Conservation (phyloP, 441 rosid species). For the Rhodomyrtus psidioides region DNA sequence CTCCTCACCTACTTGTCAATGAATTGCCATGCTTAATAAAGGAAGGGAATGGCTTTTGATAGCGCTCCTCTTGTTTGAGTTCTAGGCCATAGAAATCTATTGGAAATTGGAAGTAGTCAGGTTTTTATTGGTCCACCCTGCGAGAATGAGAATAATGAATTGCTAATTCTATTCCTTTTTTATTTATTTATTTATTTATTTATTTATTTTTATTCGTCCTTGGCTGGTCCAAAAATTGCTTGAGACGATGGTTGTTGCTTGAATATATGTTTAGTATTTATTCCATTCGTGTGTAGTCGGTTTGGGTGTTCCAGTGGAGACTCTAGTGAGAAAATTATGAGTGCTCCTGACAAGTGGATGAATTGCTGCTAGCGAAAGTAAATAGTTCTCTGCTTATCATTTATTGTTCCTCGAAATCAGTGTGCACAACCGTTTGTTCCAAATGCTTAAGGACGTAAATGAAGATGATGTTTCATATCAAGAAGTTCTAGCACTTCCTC, state of each 20-base stretch:
- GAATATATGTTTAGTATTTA: background rate
- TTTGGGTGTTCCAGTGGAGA: background rate
- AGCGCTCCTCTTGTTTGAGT: background rate
- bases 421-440: background rate
- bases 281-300: background rate
- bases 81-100: background rate
- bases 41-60: background rate
- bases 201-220: background rate
- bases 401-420: background rate
- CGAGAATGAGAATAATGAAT: background rate
- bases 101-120: background rate
- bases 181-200: too few relatives aligned
- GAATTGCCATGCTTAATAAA: background rate
- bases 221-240: background rate
- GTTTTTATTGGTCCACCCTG: background rate
- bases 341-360: background rate
- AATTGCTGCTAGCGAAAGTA: background rate
- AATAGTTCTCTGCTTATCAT: background rate
- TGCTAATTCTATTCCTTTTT: background rate
- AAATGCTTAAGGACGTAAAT: background rate
- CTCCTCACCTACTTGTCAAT: background rate
- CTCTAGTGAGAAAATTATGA: background rate
- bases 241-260: background rate
- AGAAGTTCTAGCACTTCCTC: background rate
- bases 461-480: background rate